Evolutionary conservation across 2,329 filamentous ascomycete genomes (phyloP).

Genomic region (Dactylellina cionopaga): DNA sequence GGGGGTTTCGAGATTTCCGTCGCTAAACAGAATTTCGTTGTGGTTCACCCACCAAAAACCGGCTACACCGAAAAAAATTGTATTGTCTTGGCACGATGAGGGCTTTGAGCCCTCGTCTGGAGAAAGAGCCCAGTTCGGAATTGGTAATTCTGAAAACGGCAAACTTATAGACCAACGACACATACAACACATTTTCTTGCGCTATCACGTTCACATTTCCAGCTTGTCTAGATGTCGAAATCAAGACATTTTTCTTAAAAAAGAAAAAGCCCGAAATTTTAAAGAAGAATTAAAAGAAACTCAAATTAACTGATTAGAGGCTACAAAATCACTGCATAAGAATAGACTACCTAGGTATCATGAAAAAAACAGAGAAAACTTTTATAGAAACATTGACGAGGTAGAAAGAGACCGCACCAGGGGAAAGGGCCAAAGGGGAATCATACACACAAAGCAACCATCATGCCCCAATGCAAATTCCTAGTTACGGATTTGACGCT

Average conservation of each 20-base stretch:
- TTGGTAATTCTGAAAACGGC: neutral
- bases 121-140: neutral
- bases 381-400: constrained; percentile 5
- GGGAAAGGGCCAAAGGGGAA: constrained; percentile 1
- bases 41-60: constrained; percentile 12
- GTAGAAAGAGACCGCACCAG: neutral
- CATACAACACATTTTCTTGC: constrained; percentile 9
- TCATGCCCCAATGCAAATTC: constrained; percentile 12
- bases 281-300: too few species aligned
- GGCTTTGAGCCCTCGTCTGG: constrained; percentile 44
- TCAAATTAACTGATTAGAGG: neutral
- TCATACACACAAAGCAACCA: constrained; percentile 1
- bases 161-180: constrained; percentile 16
- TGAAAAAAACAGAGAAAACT: constrained; percentile 16
- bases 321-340: neutral
- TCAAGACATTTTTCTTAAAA: too few species aligned
- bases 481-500: constrained; percentile 6
- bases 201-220: too few species aligned
- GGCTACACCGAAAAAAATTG: constrained; percentile 26
- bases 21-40: constrained; percentile 48
- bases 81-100: constrained; percentile 46
- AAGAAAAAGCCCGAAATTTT: too few species aligned
- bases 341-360: constrained; percentile 44
- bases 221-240: too few species aligned
- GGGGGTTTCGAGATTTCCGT: constrained; percentile 2